Conservation (phyloP, 1,139 yeast species). For the Taphrina communis region DNA sequence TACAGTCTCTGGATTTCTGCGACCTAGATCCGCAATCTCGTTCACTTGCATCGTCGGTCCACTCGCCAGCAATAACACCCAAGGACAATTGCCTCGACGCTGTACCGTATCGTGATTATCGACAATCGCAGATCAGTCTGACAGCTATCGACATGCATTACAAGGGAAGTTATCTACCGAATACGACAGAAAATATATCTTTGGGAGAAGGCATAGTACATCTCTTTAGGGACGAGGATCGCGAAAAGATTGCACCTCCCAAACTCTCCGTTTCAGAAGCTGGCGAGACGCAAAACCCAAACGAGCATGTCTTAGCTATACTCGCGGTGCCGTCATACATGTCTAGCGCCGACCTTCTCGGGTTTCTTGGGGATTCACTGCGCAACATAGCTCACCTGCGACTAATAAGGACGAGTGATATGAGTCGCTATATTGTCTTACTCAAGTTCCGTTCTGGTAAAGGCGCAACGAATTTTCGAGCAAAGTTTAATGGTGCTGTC, state of each 20-base stretch:
- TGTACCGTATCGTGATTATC: not conserved
- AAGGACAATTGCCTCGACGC: not conserved
- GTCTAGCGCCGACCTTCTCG: slow-evolving; percentile 81
- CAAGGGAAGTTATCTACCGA: slow-evolving; percentile 9
- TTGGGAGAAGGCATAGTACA: slow-evolving; percentile 39
- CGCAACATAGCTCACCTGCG: slow-evolving; percentile 75
- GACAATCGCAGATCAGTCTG: slow-evolving; percentile 1
- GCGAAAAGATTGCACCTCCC: not conserved
- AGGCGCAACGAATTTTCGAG: slow-evolving; percentile 67
- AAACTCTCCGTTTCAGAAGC: not conserved
- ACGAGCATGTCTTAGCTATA: slow-evolving; percentile 74
- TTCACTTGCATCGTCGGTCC: not conserved
- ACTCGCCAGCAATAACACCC: not conserved
- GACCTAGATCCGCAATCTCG: not conserved
- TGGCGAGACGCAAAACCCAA: slow-evolving; percentile 44
- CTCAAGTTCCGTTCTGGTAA: slow-evolving; percentile 69
- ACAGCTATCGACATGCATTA: slow-evolving; percentile 8
- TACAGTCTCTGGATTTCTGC: not conserved
- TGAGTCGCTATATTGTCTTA: slow-evolving; percentile 76
- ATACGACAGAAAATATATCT: not conserved
- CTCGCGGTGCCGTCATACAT: slow-evolving; percentile 87
- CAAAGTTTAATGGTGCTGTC: slow-evolving; percentile 69
- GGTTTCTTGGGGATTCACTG: slow-evolving; percentile 71
- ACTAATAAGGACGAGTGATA: slow-evolving; percentile 67
- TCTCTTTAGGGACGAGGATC: slow-evolving; percentile 17